These are phyloP conservation scores for Fusarium algeriense DNA, from an alignment of 2,329 filamentous ascomycete genomes.

Conservation along the genomic window DNA sequence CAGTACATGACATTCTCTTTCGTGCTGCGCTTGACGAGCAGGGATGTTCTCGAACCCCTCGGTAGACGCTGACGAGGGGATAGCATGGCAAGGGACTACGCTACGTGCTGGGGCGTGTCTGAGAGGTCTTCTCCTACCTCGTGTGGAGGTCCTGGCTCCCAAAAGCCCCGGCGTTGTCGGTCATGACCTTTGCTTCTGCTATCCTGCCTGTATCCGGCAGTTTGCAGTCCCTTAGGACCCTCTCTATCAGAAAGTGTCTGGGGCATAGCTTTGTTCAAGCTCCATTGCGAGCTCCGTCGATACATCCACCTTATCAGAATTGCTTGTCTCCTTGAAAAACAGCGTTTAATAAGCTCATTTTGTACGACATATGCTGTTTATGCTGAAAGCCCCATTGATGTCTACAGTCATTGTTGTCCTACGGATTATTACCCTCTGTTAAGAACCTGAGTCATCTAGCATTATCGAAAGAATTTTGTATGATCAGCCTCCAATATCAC, in stretches of 20 bases:
- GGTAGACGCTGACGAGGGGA: slow-evolving; percentile 51
- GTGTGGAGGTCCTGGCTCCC: slow-evolving; percentile 41
- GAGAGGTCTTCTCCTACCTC: slow-evolving; percentile 45
- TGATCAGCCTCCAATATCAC: slow-evolving; percentile 42
- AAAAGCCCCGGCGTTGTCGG: slow-evolving; percentile 33
- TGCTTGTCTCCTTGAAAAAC: slow-evolving; percentile 35
- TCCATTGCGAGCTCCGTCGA: slow-evolving; percentile 40
- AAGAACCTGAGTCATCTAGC: slow-evolving; percentile 35
- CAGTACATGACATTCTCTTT: slow-evolving; percentile 45
- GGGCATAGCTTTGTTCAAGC: slow-evolving; percentile 47
- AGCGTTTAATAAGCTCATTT: slow-evolving; percentile 39
- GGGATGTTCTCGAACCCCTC: slow-evolving; percentile 49
- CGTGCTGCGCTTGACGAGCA: slow-evolving; percentile 38
- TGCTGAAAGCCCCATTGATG: slow-evolving; percentile 13
- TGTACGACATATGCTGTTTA: slow-evolving; percentile 29
- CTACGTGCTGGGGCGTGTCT: slow-evolving; percentile 46
- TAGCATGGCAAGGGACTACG: slow-evolving; percentile 41
- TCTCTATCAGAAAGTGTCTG: slow-evolving; percentile 43
- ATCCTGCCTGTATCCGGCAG: slow-evolving; percentile 45
- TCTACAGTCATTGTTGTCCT: slow-evolving; percentile 12
- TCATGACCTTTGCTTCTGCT: slow-evolving; percentile 36
- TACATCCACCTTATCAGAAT: slow-evolving; percentile 43
- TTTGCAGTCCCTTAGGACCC: slow-evolving; percentile 43
- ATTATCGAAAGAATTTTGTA: slow-evolving; percentile 38
- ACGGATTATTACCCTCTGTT: slow-evolving; percentile 40